Evolutionary conservation across 1,139 yeast species (phyloP).

Genomic region (Williopsis jadinii): DNA sequence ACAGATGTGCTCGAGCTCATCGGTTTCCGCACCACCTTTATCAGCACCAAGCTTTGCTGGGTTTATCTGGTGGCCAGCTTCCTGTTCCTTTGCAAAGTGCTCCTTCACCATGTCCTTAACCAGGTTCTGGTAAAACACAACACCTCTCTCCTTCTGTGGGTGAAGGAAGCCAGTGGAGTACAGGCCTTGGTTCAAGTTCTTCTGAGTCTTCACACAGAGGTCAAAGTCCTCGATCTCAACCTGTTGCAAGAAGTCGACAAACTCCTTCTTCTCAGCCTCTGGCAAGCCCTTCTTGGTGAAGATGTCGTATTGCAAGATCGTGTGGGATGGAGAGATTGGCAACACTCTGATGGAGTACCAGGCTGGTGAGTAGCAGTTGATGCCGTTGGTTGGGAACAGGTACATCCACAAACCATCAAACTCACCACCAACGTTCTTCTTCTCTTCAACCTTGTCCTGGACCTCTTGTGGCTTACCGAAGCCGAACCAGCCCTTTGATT

Average conservation of each 20-base stretch:
- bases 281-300: constrained; percentile 53
- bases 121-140: constrained; percentile 46
- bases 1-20: constrained; percentile 45
- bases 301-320: constrained; percentile 52
- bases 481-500: constrained; percentile 41
- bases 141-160: constrained; percentile 53
- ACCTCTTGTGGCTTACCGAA: constrained; percentile 32
- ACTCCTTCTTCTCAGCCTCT: constrained; percentile 45
- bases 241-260: constrained; percentile 54
- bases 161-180: constrained; percentile 52
- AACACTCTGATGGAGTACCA: constrained; percentile 58
- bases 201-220: constrained; percentile 51
- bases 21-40: constrained; percentile 33
- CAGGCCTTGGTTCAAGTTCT: constrained; percentile 52
- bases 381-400: constrained; percentile 50
- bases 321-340: constrained; percentile 45
- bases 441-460: constrained; percentile 20
- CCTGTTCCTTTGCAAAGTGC: constrained; percentile 40
- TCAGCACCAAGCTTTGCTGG: constrained; percentile 44
- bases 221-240: constrained; percentile 57
- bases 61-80: constrained; percentile 38
- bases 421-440: constrained; percentile 47
- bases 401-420: constrained; percentile 59
- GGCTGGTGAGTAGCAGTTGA: constrained; percentile 60
- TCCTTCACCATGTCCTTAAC: constrained; percentile 54